A percentile compares a stretch with the other conserved stretches of the same genome.
Evolutionary conservation across 2,329 filamentous ascomycete species (phyloP).

Genomic region (Mariannaea elegans): DNA sequence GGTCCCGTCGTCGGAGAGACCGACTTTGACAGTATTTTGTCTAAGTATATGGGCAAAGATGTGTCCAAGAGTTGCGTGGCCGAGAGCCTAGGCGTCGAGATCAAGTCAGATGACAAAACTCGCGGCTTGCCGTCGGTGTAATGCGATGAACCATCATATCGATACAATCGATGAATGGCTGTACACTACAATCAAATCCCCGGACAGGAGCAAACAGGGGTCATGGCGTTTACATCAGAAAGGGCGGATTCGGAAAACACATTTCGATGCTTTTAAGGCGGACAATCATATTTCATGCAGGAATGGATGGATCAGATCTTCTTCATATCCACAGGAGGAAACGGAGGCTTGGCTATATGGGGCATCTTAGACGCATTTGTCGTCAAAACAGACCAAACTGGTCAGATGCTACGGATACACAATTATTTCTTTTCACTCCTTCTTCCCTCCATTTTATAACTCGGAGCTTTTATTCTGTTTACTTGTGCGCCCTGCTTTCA

Average conservation of each 20-base stretch:
- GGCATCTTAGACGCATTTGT: constrained; percentile 3
- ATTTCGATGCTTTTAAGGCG: constrained; percentile 16
- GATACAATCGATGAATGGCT: constrained; percentile 25
- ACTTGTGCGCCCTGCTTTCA: background rate
- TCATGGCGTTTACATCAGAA: constrained; percentile 41
- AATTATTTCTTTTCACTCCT: background rate
- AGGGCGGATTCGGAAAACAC: constrained; percentile 37
- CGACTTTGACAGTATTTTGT: constrained; percentile 85
- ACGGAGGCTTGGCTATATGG: constrained; percentile 7
- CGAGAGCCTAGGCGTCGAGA: constrained; percentile 69
- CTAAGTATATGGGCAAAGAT: constrained; percentile 65
- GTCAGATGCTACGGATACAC: constrained; percentile 8
- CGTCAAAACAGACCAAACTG: constrained; percentile 6
- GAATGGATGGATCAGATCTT: constrained; percentile 5
- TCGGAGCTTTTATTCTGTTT: background rate
- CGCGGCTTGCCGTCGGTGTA: constrained; percentile 29
- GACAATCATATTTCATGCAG: constrained; percentile 10
- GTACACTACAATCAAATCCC: constrained; percentile 36
- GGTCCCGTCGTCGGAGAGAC: constrained; percentile 89
- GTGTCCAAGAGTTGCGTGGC: constrained; percentile 46
- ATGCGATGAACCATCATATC: constrained; percentile 17
- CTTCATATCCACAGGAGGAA: constrained; percentile 4
- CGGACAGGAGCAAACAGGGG: constrained; percentile 35
- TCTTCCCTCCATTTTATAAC: background rate
- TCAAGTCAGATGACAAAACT: constrained; percentile 38